Evolutionary conservation across 805 yeast species (phyloP).

Genomic region (Ogataea parapolymorpha): DNA sequence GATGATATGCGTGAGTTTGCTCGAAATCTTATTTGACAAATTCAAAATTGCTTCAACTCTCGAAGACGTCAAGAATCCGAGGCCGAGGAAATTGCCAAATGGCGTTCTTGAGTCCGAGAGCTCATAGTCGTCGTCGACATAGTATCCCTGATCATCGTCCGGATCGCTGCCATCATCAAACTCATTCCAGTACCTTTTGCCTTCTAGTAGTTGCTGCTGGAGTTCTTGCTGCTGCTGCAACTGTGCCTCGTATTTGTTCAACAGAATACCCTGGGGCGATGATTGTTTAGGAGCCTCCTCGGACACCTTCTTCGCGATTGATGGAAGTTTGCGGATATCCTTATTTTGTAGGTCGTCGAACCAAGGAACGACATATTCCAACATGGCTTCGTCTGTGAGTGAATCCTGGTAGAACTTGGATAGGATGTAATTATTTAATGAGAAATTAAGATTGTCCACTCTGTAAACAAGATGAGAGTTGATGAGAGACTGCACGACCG

Average conservation of each 20-base stretch:
- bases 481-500: conserved; percentile 37
- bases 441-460: conserved; percentile 37
- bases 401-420: conserved; percentile 22
- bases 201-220: conserved; percentile 12
- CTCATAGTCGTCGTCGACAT: conserved; percentile 35
- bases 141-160: conserved; percentile 37
- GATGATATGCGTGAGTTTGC: conserved; percentile 3
- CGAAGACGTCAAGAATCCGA: conserved; percentile 21
- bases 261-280: conserved; percentile 25
- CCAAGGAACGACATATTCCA: conserved; percentile 33
- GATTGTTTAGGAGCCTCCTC: conserved; percentile 1
- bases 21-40: conserved; percentile 21
- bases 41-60: conserved; percentile 24
- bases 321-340: conserved; percentile 47
- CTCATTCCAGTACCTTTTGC: conserved; percentile 59
- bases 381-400: conserved; percentile 23
- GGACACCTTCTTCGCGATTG: conserved; percentile 11
- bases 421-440: conserved; percentile 31
- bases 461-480: conserved; percentile 47
- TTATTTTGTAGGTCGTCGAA: conserved; percentile 23
- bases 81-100: conserved; percentile 19
- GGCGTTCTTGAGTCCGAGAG: conserved; percentile 11
- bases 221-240: conserved; percentile 7
- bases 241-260: conserved; percentile 29
- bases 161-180: conserved; percentile 60